A percentile compares a stretch with the other conserved stretches of the same genome.
These are phyloP conservation scores for Beta macrorhiza DNA, from an alignment of 179 eudicot species.

Conservation along the genomic window DNA sequence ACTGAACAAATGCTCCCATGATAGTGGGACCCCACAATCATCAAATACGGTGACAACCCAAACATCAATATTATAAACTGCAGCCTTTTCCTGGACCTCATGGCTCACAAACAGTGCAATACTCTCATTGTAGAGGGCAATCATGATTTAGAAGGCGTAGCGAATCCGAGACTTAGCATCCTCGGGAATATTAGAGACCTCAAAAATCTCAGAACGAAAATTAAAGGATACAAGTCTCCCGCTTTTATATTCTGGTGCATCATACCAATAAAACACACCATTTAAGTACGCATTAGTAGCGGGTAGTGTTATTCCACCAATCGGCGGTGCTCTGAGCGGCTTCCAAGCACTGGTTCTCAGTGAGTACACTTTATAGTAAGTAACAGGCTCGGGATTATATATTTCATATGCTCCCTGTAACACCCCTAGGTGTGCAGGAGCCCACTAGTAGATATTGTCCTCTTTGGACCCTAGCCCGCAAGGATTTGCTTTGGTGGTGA, in stretches of 20 bases:
- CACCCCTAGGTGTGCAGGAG: too few relatives aligned
- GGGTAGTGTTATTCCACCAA: not conserved
- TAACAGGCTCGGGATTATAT: not conserved
- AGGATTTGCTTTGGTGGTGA: too few relatives aligned
- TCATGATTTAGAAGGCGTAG: not conserved
- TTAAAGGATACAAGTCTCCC: not conserved
- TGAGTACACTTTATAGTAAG: conserved; percentile 1
- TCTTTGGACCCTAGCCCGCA: too few relatives aligned
- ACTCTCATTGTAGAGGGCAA: conserved; percentile 6
- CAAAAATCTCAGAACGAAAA: not conserved
- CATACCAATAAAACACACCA: not conserved
- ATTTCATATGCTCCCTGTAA: too few relatives aligned
- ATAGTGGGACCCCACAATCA: conserved; percentile 4
- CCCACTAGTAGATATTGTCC: too few relatives aligned
- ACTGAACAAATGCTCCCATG: conserved; percentile 17
- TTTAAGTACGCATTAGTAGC: not conserved
- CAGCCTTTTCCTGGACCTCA: not conserved
- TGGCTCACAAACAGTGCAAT: not conserved
- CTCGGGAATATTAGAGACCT: conserved; percentile 12
- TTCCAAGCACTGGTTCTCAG: not conserved
- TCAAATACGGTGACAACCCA: conserved; percentile 11
- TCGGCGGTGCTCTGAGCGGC: not conserved
- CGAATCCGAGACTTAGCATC: not conserved
- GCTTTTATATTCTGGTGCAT: not conserved
- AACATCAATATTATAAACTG: not conserved